Evolutionary conservation across 768 basidiomycete genomes (phyloP), one percentile per base, ranked within the genome.

Genomic region (Boletus tylopilopsis): DNA sequence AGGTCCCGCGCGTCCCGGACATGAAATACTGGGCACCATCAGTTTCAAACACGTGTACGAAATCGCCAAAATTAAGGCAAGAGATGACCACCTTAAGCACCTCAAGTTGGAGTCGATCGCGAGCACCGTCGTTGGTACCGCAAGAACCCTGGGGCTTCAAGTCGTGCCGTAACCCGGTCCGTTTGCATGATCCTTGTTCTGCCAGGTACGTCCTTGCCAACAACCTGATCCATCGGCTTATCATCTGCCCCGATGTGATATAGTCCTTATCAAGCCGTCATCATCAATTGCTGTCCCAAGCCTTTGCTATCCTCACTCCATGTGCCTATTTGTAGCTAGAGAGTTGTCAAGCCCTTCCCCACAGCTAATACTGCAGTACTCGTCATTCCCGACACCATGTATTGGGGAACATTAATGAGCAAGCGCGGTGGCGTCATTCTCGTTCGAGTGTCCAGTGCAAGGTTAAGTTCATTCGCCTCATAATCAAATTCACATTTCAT

Each of bases 11-110:
- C 82, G 83, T 63, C 85, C 90, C 60, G 83, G 91, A 50, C 81
- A 87, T 71, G 85, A 89, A 62, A 73, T 77, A 51, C 75, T 81
- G 53, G 91, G 87, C 42, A 92, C 88, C 39, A 78, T 98, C 68
- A 89, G 81, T 64, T 78, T 98, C 62, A 99, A 99, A 76, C 94
- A 97, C 76, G 80, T 98, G 66, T 97, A 94, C 70, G 96, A 98
- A 76, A 96, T 99, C 66, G 92, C 95, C 32, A 95, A 90, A 78
- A 89, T 99, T 69, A 99, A 99, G 75, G 79, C 82, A 45, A 81
- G 78, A 63, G 96, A 99, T 72, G 87, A 87, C 55, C 87, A 92
- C 68, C 73, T 96, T 76, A 87, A 81, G 73, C 87, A 88, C 64
- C 76, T 96, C 56, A 81, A 83, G 55, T 76, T 95, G 55, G 90